Percentiles rank a stretch among this genome's conserved stretches.
Conservation (phyloP, 805 yeast genomes). For the Yamadazyma tumulicola region DNA sequence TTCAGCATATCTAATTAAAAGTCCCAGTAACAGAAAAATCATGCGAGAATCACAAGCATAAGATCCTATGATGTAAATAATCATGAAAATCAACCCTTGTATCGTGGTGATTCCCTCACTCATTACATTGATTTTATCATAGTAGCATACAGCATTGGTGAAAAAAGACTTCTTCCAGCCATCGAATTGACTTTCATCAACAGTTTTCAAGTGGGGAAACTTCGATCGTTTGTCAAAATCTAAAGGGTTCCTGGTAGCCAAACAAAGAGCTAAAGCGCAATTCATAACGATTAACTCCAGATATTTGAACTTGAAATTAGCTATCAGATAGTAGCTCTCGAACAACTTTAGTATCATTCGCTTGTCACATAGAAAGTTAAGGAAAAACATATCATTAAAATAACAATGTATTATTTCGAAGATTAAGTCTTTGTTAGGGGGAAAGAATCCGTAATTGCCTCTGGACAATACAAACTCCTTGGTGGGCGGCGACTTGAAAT, state of each 20-base stretch:
- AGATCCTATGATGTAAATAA: slow-evolving; percentile 28
- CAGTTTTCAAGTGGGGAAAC: slow-evolving; percentile 10
- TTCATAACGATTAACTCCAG: slow-evolving; percentile 33
- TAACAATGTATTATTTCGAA: slow-evolving; percentile 23
- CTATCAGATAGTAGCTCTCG: slow-evolving; percentile 16
- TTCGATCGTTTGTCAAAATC: slow-evolving; percentile 11
- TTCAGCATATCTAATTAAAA: slow-evolving; percentile 27
- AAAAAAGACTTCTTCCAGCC: slow-evolving; percentile 16
- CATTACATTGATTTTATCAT: slow-evolving; percentile 43
- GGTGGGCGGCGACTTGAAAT: slow-evolving; percentile 9
- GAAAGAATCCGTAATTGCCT: slow-evolving; percentile 14
- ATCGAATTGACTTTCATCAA: slow-evolving; percentile 10
- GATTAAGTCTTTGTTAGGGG: slow-evolving; percentile 15
- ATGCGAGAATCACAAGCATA: slow-evolving; percentile 25
- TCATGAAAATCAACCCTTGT: slow-evolving; percentile 47
- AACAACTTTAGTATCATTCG: slow-evolving; percentile 19
- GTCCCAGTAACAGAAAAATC: slow-evolving; percentile 21
- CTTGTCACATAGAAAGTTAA: slow-evolving; percentile 14
- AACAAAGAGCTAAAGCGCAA: slow-evolving; percentile 21
- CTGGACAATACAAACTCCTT: slow-evolving; percentile 12
- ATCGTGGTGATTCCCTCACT: slow-evolving; percentile 49
- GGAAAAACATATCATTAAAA: slow-evolving; percentile 15
- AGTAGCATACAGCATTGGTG: slow-evolving; percentile 43
- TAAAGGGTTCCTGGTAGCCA: slow-evolving; percentile 13
- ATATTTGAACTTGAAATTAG: slow-evolving; percentile 14